phyloP scores from a whole-genome alignment of 2,329 filamentous ascomycete species.

The Pestalotiopsis sp. region DNA sequence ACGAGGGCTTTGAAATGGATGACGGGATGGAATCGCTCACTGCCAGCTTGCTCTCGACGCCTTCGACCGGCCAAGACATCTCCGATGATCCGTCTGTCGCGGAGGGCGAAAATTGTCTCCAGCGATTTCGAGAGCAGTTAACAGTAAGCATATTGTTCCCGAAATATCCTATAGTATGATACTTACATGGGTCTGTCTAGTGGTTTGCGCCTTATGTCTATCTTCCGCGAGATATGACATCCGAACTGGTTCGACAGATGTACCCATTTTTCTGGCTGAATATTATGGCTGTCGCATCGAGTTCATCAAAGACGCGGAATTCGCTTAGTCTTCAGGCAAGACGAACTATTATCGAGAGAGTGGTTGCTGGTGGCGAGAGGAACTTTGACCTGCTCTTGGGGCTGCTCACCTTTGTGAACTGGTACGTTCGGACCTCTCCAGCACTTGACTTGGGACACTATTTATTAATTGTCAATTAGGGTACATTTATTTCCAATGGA shows the following conservation, averaged over 20 bases:
- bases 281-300: slow-evolving; percentile 14
- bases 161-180: not conserved
- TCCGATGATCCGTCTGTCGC: not conserved
- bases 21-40: not conserved
- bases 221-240: slow-evolving; percentile 18
- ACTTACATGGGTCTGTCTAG: slow-evolving; percentile 1
- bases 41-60: not conserved
- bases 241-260: slow-evolving; percentile 16
- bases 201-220: slow-evolving; percentile 21
- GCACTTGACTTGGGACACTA: not conserved
- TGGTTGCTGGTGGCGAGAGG: slow-evolving; percentile 19
- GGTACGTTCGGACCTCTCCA: slow-evolving; percentile 14
- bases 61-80: not conserved
- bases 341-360: slow-evolving; percentile 17
- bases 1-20: slow-evolving; percentile 13
- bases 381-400: slow-evolving; percentile 21
- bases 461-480: slow-evolving; percentile 14
- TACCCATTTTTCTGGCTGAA: slow-evolving; percentile 22
- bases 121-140: not conserved
- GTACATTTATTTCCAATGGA: slow-evolving; percentile 18
- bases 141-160: not conserved
- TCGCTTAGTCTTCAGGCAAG: slow-evolving; percentile 15
- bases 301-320: slow-evolving; percentile 13
- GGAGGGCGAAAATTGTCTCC: not conserved
- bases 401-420: slow-evolving; percentile 18